Percentiles rank a stretch among this genome's conserved stretches.
phyloP scores from a whole-genome alignment of 768 basidiomycete species.

The Kondoa subrosea region DNA sequence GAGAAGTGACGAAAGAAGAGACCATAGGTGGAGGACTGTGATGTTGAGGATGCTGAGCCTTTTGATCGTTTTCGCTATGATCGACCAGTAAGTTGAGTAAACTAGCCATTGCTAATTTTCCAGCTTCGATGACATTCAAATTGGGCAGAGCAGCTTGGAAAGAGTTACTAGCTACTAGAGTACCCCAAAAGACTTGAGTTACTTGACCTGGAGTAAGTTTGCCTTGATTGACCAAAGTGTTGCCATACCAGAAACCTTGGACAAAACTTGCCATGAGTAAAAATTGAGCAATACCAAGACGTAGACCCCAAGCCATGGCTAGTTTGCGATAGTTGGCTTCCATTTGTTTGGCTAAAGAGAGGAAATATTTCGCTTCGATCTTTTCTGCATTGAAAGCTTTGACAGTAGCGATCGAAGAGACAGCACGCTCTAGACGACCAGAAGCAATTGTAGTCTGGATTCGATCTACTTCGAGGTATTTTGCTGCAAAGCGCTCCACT shows the following conservation, averaged over 20 bases:
- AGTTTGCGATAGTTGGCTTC: slow-evolving; percentile 41
- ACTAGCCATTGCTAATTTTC: slow-evolving; percentile 61
- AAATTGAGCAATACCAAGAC: slow-evolving; percentile 55
- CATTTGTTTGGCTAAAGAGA: slow-evolving; percentile 38
- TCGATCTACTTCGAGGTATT: slow-evolving; percentile 53
- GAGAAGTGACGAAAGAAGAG: not conserved
- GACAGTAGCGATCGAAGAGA: slow-evolving; percentile 64
- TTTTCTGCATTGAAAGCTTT: slow-evolving; percentile 73
- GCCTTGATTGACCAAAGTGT: slow-evolving; percentile 66
- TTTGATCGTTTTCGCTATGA: slow-evolving; percentile 12
- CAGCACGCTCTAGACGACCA: slow-evolving; percentile 59
- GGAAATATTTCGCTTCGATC: slow-evolving; percentile 41
- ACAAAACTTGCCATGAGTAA: slow-evolving; percentile 84
- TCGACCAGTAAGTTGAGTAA: slow-evolving; percentile 47
- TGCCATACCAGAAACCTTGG: slow-evolving; percentile 90
- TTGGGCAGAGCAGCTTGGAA: slow-evolving; percentile 74
- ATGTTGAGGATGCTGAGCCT: slow-evolving; percentile 10
- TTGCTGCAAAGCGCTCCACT: slow-evolving; percentile 52
- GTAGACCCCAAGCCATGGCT: slow-evolving; percentile 58
- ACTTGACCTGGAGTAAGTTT: slow-evolving; percentile 55
- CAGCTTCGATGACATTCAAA: slow-evolving; percentile 57
- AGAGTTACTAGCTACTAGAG: slow-evolving; percentile 71
- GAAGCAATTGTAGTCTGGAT: slow-evolving; percentile 52
- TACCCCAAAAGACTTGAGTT: slow-evolving; percentile 98
- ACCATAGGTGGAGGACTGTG: slow-evolving; percentile 1